Evolutionary conservation across 805 yeast genomes (phyloP), one percentile per base, ranked within the genome.

Genomic region (Hanseniaspora singularis): DNA sequence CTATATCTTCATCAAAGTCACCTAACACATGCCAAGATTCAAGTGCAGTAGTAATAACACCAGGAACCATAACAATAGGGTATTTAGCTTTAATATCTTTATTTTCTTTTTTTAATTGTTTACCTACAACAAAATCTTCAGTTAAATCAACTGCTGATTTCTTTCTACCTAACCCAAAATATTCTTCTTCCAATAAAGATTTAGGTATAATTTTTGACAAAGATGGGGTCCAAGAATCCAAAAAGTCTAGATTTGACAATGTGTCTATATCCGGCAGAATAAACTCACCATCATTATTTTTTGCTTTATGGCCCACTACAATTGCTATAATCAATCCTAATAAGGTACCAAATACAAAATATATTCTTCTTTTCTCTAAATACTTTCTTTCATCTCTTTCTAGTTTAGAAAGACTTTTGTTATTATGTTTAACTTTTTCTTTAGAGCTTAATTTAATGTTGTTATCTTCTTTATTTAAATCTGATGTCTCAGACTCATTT

Each of bases 51-150:
- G 95, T 83, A 46, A 85, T 84, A 12, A 89, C 96, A 3, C 98
- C 98, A 0, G 98, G 98, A 16, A 92, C 85, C 79, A 92, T 73
- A 3, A 92, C 74, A 12, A 92, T 95, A 6, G 95, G 94, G 62
- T 76, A 72, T 52, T 81, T 75, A 0, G 78, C 70, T 0, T 67
- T 59, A 24, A 76, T 64, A 12, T 39, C 8, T 31, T 77, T 73
- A 26, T 72, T 68, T 20, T 73, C 74, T 10, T 62, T 58, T 31
- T 64, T 65, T 69, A 89, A 64, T 37, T 72, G 65, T 54, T 71
- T 74, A 1, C 98, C 98, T 15, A 87, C 94, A 0, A 92, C 85
- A 65, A 92, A 92, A 40, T 88, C 77, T 51, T 86, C 94, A 5
- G 86, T 74, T 4, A 81, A 69, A 32, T 79, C 80, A 18, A 68